Conservation (phyloP, 108 stramenopile genomes). For the Pseudonitzschia multiseries region DNA sequence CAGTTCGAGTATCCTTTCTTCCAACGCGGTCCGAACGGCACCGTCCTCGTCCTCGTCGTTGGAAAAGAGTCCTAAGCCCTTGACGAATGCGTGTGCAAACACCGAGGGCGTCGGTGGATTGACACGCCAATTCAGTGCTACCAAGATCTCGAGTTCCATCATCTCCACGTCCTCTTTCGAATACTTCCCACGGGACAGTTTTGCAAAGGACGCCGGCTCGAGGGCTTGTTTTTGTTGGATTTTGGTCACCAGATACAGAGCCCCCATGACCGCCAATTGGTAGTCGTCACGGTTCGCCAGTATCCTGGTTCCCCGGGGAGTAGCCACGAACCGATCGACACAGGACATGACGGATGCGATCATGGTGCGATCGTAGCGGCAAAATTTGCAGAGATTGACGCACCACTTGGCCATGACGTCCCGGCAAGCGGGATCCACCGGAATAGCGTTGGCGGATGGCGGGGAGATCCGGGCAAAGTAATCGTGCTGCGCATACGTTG, state of each 20-base stretch:
- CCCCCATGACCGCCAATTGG: conserved; percentile 68
- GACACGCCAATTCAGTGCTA: conserved; percentile 47
- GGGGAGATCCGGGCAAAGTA: not conserved
- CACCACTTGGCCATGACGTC: conserved; percentile 16
- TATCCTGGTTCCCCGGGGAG: conserved; percentile 13
- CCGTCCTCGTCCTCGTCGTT: not conserved
- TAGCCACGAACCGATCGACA: conserved; percentile 54
- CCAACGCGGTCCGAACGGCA: not conserved
- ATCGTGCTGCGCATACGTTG: conserved; percentile 9
- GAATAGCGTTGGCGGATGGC: not conserved
- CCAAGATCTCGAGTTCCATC: conserved; percentile 47
- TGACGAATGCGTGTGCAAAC: conserved; percentile 9
- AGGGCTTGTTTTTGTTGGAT: conserved; percentile 58
- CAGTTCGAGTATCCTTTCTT: conserved; percentile 13
- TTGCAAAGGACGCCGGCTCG: conserved; percentile 51
- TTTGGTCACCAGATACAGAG: conserved; percentile 73
- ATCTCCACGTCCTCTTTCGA: conserved; percentile 42
- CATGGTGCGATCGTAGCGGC: not conserved
- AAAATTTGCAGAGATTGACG: conserved; percentile 11
- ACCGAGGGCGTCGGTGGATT: conserved; percentile 45
- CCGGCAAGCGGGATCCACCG: conserved; percentile 11
- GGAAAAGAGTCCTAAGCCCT: not conserved
- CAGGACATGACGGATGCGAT: conserved; percentile 44
- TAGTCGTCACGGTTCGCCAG: conserved; percentile 38
- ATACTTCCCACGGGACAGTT: conserved; percentile 57